A percentile compares a stretch with the other conserved stretches of the same genome.
phyloP scores from a whole-genome alignment of 2,329 filamentous ascomycete species.

The Trichophyton simii region DNA sequence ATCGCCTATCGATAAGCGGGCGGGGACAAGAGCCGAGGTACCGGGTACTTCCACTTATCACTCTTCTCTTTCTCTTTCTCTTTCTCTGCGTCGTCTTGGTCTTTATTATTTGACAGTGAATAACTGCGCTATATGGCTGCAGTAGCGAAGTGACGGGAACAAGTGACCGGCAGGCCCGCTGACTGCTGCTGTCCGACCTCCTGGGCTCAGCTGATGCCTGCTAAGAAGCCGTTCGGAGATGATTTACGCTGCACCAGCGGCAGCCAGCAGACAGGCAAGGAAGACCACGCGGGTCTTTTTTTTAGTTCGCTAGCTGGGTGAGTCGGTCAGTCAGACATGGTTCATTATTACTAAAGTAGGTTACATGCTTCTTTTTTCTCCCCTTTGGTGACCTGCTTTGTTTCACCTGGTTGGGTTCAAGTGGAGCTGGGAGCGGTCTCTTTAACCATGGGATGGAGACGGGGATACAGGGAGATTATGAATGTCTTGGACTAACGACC shows the following conservation, averaged over 20 bases:
- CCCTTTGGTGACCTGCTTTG: neutral
- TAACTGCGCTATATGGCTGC: no score
- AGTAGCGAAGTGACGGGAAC: neutral
- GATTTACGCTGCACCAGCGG: neutral
- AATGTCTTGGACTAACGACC: neutral
- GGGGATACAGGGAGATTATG: neutral
- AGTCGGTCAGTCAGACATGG: no score
- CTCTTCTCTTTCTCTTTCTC: neutral
- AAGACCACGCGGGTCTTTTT: neutral
- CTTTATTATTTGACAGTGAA: neutral
- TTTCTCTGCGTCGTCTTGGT: neutral
- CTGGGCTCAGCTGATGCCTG: neutral
- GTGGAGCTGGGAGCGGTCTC: neutral
- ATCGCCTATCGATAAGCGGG: neutral
- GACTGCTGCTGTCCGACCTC: neutral
- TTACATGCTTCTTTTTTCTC: no score
- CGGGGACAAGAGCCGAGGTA: neutral
- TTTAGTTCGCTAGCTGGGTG: neutral
- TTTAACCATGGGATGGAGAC: no score
- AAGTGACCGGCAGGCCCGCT: neutral
- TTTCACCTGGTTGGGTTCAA: neutral
- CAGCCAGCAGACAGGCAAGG: neutral
- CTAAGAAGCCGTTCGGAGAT: neutral
- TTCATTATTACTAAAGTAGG: no score
- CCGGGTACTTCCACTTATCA: neutral